Evolutionary conservation across 768 basidiomycete species (phyloP), one percentile per base, ranked within the genome.

Genomic region (Nidularia pulvinata): DNA sequence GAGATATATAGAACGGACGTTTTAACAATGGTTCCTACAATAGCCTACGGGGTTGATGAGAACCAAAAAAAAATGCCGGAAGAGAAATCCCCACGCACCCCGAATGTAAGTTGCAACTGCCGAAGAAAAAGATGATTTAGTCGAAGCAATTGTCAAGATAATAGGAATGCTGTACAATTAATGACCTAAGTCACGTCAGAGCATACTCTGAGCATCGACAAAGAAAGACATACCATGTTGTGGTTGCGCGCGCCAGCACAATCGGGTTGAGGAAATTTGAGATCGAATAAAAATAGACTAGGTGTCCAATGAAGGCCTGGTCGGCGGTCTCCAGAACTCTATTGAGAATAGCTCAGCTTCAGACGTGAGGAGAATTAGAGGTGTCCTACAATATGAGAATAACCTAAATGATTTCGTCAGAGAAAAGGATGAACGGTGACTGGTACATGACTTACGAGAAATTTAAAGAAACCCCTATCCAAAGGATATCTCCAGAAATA

Each of bases 11-110:
- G 3, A 11, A 63, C 72, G 34, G 51, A 76, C 74, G 56, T 55
- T 63, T 86, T 87, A 37, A 88, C 86, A 42, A 86, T 74, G 4
- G 70, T 63, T 9, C 84, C 85, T 10, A 80, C 79, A n/a, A 84
- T 47, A 1, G 79, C 76, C 84, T 86, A 33, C 6, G 33, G n/a
- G 53, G 37, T 45, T 33, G 47, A 48, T 44, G 16, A 53, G 30
- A 6, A 48, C 39, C 33, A 37, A 22, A 48, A 35, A 6, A 56
- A 14, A 11, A n/a, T 39, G 7, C 48, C 48, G 36, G 16, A 39
- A 22, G 16, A 11, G 36, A 36, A 33, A 11, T 30, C 25, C 10
- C 10, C n/a, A 66, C 75, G 61, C 51, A 76, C 77, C 52, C 79
- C 82, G 2, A 67, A 59, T 4, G 69, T 73, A 6, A 76, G 66